Percentiles rank a stretch among this genome's conserved stretches.
Evolutionary conservation across 345 rosid genomes (phyloP).

Genomic region (Lumnitzera littorea): DNA sequence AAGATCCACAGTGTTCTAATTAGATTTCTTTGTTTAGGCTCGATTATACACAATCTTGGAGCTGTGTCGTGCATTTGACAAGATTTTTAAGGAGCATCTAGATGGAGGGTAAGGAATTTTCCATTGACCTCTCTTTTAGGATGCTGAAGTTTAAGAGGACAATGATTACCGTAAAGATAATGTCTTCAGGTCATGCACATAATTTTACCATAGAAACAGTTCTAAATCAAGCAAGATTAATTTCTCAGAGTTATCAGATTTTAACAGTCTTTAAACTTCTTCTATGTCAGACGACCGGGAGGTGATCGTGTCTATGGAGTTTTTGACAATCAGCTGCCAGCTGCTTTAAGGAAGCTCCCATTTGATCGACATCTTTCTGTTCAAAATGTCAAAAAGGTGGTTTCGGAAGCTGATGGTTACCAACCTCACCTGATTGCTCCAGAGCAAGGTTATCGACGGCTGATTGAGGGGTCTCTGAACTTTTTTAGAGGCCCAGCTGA

Average conservation of each 20-base stretch:
- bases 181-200: too few species aligned
- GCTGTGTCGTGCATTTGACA: slow-evolving; percentile 35
- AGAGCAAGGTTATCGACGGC: slow-evolving; percentile 34
- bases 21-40: slow-evolving; percentile 15
- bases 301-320: slow-evolving; percentile 38
- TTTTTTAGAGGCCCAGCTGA: slow-evolving; percentile 32
- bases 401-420: slow-evolving; percentile 34
- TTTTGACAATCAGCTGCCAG: slow-evolving; percentile 37
- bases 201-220: too few species aligned
- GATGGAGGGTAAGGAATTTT: slow-evolving; percentile 29
- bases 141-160: too few species aligned
- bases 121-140: too few species aligned
- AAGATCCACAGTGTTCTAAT: not conserved
- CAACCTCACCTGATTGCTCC: slow-evolving; percentile 38
- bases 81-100: slow-evolving; percentile 31
- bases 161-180: too few species aligned
- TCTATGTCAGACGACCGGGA: slow-evolving; percentile 24
- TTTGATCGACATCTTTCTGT: slow-evolving; percentile 31
- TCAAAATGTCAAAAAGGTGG: slow-evolving; percentile 30
- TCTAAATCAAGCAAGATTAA: too few species aligned
- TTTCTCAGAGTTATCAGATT: too few species aligned
- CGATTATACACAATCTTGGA: slow-evolving; percentile 30
- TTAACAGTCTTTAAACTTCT: not conserved
- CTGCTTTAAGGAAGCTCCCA: slow-evolving; percentile 37
- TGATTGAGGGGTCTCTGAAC: slow-evolving; percentile 24